Evolutionary conservation across 2,329 filamentous ascomycete species (phyloP).

Genomic region (Geosmithia flava): DNA sequence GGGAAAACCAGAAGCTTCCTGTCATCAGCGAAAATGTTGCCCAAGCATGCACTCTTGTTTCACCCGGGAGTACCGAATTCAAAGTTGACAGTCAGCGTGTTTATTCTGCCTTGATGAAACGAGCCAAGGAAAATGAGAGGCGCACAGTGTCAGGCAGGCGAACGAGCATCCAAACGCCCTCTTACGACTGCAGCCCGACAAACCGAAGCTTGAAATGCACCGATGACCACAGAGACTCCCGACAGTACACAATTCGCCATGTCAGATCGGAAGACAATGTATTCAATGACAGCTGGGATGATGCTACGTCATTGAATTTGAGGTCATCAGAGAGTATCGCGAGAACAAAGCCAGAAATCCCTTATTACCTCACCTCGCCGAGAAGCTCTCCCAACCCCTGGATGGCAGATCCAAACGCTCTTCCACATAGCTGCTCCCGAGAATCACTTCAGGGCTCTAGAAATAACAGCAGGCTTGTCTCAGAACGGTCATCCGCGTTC

Average conservation of each 20-base stretch:
- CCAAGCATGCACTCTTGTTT: constrained; percentile 11
- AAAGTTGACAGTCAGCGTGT: constrained; percentile 42
- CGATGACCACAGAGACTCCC: not conserved
- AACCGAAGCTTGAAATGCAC: not conserved
- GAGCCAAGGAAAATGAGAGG: constrained; percentile 22
- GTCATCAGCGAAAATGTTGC: constrained; percentile 47
- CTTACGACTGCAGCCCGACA: not conserved
- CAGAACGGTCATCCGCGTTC: constrained; percentile 29
- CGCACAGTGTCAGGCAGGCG: constrained; percentile 12
- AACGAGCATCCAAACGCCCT: not conserved
- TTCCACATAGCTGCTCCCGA: not conserved
- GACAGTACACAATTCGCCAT: constrained; percentile 15
- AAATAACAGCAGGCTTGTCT: not conserved
- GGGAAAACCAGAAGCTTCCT: constrained; percentile 46
- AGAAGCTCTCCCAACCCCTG: constrained; percentile 1
- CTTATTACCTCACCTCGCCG: not conserved
- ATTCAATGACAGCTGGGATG: constrained; percentile 10
- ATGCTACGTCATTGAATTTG: not conserved
- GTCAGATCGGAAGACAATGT: constrained; percentile 19
- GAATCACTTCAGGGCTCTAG: not conserved
- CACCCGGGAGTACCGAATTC: not conserved
- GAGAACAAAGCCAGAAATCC: not conserved
- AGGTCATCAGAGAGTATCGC: not conserved
- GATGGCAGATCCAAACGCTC: not conserved
- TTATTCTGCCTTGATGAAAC: constrained; percentile 52